Evolutionary conservation across 345 rosid genomes (phyloP).

Genomic region (Pistacia vera): DNA sequence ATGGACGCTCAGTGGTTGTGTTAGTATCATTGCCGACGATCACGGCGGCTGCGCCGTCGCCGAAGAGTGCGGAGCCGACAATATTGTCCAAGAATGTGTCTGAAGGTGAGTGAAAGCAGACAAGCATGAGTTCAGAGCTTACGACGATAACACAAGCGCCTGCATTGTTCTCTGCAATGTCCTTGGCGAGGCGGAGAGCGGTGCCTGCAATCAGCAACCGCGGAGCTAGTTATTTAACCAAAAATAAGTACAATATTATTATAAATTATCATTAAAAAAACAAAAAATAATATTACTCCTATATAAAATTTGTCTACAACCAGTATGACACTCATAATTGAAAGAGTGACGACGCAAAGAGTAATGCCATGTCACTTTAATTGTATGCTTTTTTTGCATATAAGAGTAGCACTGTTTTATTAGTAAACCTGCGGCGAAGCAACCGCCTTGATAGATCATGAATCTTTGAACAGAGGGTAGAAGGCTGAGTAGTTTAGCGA

Average conservation of each 20-base stretch:
- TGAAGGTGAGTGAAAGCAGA: neutral
- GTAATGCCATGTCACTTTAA: no score
- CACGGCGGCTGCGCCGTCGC: no score
- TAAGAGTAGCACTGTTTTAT: no score
- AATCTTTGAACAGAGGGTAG: neutral
- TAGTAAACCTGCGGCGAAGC: neutral
- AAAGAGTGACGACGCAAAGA: no score
- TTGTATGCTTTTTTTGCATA: no score
- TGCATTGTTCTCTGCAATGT: neutral
- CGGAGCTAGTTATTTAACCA: no score
- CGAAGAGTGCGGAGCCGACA: neutral
- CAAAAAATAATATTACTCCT: no score
- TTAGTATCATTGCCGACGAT: slow-evolving; percentile 4
- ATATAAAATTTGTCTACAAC: no score
- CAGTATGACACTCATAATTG: no score
- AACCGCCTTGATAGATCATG: slow-evolving; percentile 5
- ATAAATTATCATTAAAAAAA: no score
- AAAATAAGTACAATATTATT: no score
- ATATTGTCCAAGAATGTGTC: neutral
- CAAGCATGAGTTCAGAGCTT: neutral
- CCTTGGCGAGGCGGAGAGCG: slow-evolving; percentile 10
- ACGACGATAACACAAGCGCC: slow-evolving; percentile 1
- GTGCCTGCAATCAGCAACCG: neutral
- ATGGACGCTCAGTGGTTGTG: neutral
- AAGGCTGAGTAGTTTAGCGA: neutral